phyloP scores from a whole-genome alignment of 1,139 yeast genomes.

The Suhomyces guaymorum region DNA sequence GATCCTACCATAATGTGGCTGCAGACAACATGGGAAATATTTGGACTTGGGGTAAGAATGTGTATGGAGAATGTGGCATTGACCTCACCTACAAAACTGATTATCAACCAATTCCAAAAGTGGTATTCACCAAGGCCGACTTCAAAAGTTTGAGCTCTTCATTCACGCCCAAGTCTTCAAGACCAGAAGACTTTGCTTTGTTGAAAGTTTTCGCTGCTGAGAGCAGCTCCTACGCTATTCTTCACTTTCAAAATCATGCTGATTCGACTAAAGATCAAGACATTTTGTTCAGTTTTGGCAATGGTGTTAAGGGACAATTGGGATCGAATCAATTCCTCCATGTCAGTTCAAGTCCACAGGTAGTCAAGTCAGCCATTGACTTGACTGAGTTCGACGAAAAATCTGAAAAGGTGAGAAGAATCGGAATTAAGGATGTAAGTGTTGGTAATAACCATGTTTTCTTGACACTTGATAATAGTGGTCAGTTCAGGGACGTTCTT shows the following conservation, averaged over 20 bases:
- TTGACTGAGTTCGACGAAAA: slow-evolving; percentile 45
- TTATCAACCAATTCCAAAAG: slow-evolving; percentile 66
- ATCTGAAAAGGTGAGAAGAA: slow-evolving; percentile 32
- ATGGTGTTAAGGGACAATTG: slow-evolving; percentile 84
- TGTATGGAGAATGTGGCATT: slow-evolving; percentile 80
- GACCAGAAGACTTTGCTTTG: slow-evolving; percentile 24
- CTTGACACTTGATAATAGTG: slow-evolving; percentile 54
- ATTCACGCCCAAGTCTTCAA: slow-evolving; percentile 2
- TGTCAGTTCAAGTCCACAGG: slow-evolving; percentile 66
- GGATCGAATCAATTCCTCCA: slow-evolving; percentile 79
- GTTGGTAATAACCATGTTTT: slow-evolving; percentile 69
- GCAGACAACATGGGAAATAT: slow-evolving; percentile 61
- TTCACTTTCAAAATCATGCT: slow-evolving; percentile 28
- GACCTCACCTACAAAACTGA: slow-evolving; percentile 67
- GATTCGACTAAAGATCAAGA: slow-evolving; percentile 21
- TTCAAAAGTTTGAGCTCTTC: slow-evolving; percentile 18
- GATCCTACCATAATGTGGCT: slow-evolving; percentile 71
- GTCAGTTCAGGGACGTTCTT: slow-evolving; percentile 54
- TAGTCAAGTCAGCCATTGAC: slow-evolving; percentile 52
- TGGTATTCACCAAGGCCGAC: slow-evolving; percentile 36
- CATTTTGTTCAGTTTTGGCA: slow-evolving; percentile 67
- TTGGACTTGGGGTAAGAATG: slow-evolving; percentile 85
- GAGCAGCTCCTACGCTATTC: slow-evolving; percentile 60
- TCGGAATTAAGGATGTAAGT: slow-evolving; percentile 53
- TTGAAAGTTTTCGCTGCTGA: slow-evolving; percentile 65